Base-by-base conservation (phyloP, 495 filamentous ascomycete genomes). In the Penicillium canescens region DNA sequence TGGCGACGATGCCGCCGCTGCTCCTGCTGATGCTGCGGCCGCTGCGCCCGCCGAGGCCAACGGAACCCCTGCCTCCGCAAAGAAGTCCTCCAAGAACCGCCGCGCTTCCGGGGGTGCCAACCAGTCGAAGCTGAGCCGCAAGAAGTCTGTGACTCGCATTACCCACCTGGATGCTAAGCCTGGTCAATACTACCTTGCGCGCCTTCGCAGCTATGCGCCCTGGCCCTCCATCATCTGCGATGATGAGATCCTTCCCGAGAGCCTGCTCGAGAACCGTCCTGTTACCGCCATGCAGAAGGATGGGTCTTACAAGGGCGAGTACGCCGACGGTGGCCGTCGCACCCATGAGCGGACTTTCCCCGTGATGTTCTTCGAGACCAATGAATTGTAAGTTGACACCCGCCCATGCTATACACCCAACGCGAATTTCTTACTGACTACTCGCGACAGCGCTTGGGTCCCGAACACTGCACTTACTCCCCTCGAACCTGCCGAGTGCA, bases 161-260 rank as follows among this genome's bases (percentile, higher is more conserved):
- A 77, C 79, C 10, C 84, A 95, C 52, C 75, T 89, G 42, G 80
- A 94, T 62, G 90, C 87, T 52, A 76, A 93, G 73, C 88, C 92
- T 2, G 92, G 92, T 60, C 83, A 96, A 55, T 87, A 90, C 70
- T 96, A 83, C 73, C 86, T 91, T 46, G 89, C 90, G 52, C 86
- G 89, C 62, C 84, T 97, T 64, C 92, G 91, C 76, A 92, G 92
- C 49, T 91, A 88, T 73, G 90, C 91, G 11, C 84, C 87, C 38
- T 97, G 92, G 92, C 92, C 92, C 3, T 83, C 89, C 38, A 87
- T 97, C 70, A 83, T 97, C 54, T 91, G 87, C 61, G 91, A 96
- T 64, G 92, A 97, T 70, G 86, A 88, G 54, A 96, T 97, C 82
- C 82, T 97, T 9, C 92, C 92, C 0, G 66, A 80, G 34, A 81